Percentiles rank a stretch among this genome's conserved stretches.
Evolutionary conservation across 2,329 filamentous ascomycete species (phyloP).

Genomic region (Aspergillus candidus): DNA sequence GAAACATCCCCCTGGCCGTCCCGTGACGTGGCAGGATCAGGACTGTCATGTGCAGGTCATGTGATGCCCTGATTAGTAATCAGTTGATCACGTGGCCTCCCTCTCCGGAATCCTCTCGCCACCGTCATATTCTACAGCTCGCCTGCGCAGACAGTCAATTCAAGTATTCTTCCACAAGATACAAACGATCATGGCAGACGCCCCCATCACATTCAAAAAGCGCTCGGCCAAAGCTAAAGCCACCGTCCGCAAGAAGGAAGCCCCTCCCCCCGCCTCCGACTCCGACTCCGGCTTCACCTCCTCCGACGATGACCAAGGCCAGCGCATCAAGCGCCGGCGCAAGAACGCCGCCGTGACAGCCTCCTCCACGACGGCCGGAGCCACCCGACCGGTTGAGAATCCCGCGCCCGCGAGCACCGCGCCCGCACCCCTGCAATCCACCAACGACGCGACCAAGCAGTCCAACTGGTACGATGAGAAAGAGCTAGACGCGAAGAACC

Average conservation of each 20-base stretch:
- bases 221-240: constrained; percentile 68
- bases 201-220: constrained; percentile 66
- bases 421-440: constrained; percentile 56
- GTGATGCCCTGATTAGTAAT: too few species aligned
- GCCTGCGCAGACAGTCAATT: too few species aligned
- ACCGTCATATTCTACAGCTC: too few species aligned
- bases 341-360: constrained; percentile 63
- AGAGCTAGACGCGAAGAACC: constrained; percentile 46
- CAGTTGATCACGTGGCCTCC: too few species aligned
- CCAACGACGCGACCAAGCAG: constrained; percentile 84
- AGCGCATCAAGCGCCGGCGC: constrained; percentile 70
- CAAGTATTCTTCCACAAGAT: background rate
- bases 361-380: constrained; percentile 40
- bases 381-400: constrained; percentile 32
- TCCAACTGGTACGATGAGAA: constrained; percentile 81
- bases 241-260: constrained; percentile 73
- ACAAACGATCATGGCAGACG: constrained; percentile 26
- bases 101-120: too few species aligned
- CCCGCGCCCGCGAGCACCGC: constrained; percentile 53
- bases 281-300: constrained; percentile 61
- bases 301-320: constrained; percentile 70
- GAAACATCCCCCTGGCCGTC: too few species aligned
- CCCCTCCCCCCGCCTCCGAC: constrained; percentile 61
- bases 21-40: too few species aligned
- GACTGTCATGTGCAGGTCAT: too few species aligned